Conservation (phyloP, 306 rosid species). For the Corylus avellana region DNA sequence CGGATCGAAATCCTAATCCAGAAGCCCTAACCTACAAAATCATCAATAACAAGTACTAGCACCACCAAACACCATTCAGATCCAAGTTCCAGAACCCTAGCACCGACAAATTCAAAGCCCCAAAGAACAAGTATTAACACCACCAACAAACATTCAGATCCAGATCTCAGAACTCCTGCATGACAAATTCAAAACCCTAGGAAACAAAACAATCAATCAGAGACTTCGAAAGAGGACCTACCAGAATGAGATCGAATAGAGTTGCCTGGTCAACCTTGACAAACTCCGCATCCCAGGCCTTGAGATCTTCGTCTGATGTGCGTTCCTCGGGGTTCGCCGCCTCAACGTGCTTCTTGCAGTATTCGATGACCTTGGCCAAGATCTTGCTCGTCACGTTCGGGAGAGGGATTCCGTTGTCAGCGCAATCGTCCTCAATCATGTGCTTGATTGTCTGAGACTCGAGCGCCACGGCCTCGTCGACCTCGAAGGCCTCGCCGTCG, state of each 20-base stretch:
- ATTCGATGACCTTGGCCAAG: conserved; percentile 80
- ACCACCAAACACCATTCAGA: neutral
- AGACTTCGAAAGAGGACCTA: neutral
- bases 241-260: conserved; percentile 79
- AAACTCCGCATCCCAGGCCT: conserved; percentile 66
- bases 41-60: neutral
- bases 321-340: conserved; percentile 45
- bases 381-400: conserved; percentile 79
- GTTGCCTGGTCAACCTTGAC: conserved; percentile 79
- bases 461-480: conserved; percentile 72
- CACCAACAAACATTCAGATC: neutral
- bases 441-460: conserved; percentile 79
- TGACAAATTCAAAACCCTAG: neutral
- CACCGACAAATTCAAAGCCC: neutral
- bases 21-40: neutral
- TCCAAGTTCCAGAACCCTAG: conserved; percentile 1
- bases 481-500: conserved; percentile 73
- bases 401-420: conserved; percentile 65
- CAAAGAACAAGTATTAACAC: neutral
- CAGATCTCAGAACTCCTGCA: neutral
- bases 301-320: conserved; percentile 55
- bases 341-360: conserved; percentile 70
- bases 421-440: conserved; percentile 74
- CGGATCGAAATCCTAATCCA: neutral
- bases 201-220: too few relatives aligned